phyloP scores from a whole-genome alignment of 2,329 filamentous ascomycete species.

The Pseudogymnoascus sp. region DNA sequence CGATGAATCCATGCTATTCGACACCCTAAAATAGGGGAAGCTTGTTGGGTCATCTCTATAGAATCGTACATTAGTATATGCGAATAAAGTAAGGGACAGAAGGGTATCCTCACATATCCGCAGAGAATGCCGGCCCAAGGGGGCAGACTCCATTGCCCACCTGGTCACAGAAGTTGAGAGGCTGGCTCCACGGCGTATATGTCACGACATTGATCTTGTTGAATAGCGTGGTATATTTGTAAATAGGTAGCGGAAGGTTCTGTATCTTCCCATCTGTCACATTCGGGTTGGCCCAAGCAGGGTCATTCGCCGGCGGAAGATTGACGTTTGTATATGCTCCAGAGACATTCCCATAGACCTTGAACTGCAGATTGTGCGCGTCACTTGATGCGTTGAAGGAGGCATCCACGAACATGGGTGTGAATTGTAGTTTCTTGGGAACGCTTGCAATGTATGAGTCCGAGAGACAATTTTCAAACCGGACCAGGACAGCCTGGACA shows the following conservation, averaged over 20 bases:
- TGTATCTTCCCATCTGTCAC: slow-evolving; percentile 66
- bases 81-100: not conserved
- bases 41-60: slow-evolving; percentile 31
- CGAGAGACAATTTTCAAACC: slow-evolving; percentile 77
- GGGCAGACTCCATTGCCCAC: slow-evolving; percentile 62
- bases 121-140: slow-evolving; percentile 61
- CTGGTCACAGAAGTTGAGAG: slow-evolving; percentile 57
- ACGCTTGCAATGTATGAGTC: slow-evolving; percentile 48
- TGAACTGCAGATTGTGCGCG: slow-evolving; percentile 62
- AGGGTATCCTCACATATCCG: slow-evolving; percentile 36
- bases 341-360: slow-evolving; percentile 84
- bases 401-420: slow-evolving; percentile 66
- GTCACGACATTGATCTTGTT: slow-evolving; percentile 65
- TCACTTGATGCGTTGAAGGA: slow-evolving; percentile 55
- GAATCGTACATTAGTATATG: slow-evolving; percentile 11
- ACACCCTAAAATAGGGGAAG: slow-evolving; percentile 66
- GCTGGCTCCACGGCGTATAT: slow-evolving; percentile 57
- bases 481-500: slow-evolving; percentile 56
- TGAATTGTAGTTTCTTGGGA: slow-evolving; percentile 66
- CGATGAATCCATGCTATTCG: slow-evolving; percentile 66
- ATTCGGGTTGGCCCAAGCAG: slow-evolving; percentile 53
- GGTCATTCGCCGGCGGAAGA: slow-evolving; percentile 51
- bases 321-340: slow-evolving; percentile 52
- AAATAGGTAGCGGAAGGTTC: slow-evolving; percentile 43
- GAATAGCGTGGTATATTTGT: slow-evolving; percentile 61